These are phyloP conservation scores for Citrus inodora DNA, from an alignment of 345 rosid genomes.

Conservation along the genomic window DNA sequence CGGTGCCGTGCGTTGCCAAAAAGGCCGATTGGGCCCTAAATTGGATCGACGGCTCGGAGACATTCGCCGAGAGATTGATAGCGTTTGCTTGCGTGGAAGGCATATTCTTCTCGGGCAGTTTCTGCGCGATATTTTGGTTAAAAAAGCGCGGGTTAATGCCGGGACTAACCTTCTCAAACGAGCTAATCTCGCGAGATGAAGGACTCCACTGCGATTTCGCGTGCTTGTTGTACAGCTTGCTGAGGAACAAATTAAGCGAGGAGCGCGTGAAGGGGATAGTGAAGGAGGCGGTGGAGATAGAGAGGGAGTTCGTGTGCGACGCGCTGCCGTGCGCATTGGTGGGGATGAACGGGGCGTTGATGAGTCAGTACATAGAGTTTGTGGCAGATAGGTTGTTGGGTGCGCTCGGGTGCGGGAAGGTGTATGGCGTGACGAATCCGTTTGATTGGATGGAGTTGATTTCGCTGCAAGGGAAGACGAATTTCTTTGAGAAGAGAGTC, in stretches of 20 bases:
- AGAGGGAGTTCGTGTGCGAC: constrained; percentile 90
- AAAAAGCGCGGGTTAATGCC: constrained; percentile 95
- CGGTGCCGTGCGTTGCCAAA: constrained; percentile 75
- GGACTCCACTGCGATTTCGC: constrained; percentile 97
- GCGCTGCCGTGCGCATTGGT: constrained; percentile 88
- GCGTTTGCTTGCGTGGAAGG: constrained; percentile 98
- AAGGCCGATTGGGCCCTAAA: constrained; percentile 75
- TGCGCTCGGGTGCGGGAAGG: constrained; percentile 66
- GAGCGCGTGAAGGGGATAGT: constrained; percentile 72
- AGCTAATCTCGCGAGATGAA: constrained; percentile 88
- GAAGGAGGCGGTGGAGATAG: constrained; percentile 76
- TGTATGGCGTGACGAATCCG: constrained; percentile 56
- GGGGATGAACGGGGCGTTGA: constrained; percentile 77
- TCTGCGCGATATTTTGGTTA: constrained; percentile 88
- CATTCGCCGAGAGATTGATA: constrained; percentile 70
- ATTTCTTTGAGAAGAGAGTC: constrained; percentile 82
- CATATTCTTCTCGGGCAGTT: constrained; percentile 88
- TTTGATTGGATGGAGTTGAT: constrained; percentile 97
- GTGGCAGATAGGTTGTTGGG: constrained; percentile 75
- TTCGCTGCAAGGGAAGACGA: constrained; percentile 81
- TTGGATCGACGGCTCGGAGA: constrained; percentile 80
- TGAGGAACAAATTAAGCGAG: constrained; percentile 57
- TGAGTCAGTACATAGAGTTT: constrained; percentile 88
- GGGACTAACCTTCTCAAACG: constrained; percentile 89
- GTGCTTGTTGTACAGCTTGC: constrained; percentile 58